These are phyloP conservation scores for Rhinocladiella similis DNA, from an alignment of 2,329 filamentous ascomycete genomes.

Conservation along the genomic window DNA sequence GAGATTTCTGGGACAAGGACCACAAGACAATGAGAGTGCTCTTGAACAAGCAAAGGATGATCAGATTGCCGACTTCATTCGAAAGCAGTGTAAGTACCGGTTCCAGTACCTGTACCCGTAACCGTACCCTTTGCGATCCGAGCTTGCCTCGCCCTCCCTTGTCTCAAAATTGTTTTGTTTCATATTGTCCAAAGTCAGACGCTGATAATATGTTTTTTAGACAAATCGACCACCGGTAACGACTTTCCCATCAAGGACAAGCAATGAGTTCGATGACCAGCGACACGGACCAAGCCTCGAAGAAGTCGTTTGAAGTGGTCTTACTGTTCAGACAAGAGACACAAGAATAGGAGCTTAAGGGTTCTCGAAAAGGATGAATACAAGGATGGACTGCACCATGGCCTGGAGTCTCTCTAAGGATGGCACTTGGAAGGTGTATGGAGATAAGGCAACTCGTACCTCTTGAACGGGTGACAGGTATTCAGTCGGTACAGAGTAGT, in stretches of 20 bases:
- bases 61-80: conserved; percentile 71
- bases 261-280: conserved; percentile 32
- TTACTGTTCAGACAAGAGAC: too few species aligned
- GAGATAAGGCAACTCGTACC: too few species aligned
- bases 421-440: too few species aligned
- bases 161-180: too few species aligned
- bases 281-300: neutral
- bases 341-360: too few species aligned
- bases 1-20: conserved; percentile 67
- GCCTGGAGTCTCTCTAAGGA: too few species aligned
- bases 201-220: conserved; percentile 36
- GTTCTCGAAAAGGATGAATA: neutral
- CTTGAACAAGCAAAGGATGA: conserved; percentile 83
- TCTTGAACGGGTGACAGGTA: too few species aligned
- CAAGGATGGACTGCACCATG: neutral
- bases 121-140: too few species aligned
- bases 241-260: conserved; percentile 73
- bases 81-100: conserved; percentile 45
- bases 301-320: too few species aligned
- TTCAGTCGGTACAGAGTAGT: too few species aligned
- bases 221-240: conserved; percentile 67
- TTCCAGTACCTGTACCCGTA: too few species aligned
- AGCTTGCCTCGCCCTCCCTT: too few species aligned
- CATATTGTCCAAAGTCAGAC: neutral
- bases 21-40: conserved; percentile 71